Evolutionary conservation across 2,329 filamentous ascomycete species (phyloP), one percentile per base, ranked within the genome.

Genomic region (Beauveria brongniartii): DNA sequence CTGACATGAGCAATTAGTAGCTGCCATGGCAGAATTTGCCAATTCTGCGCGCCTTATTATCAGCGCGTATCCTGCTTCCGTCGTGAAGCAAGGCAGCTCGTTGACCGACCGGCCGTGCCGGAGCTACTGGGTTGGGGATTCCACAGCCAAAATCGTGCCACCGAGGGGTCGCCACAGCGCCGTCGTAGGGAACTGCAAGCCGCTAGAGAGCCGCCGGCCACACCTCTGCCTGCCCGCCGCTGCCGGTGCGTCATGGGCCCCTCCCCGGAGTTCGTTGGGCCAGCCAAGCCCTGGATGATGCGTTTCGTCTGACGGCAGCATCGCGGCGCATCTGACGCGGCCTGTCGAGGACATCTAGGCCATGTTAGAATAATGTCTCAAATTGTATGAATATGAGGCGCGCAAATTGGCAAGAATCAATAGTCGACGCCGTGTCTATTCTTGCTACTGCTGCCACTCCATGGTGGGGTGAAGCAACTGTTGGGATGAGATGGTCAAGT

Each of bases 331-430:
- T 59, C 48, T 59, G 57, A 59, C 57, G 47, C 57, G 41, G 28
- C 43, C 2, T 46, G 14, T 50, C n/a, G 26, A n/a, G 28, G 3
- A 3, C 12, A 30, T 24, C 28, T 26, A 48, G 28, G 18, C 18
- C 37, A 46, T 54, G 57, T 59, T 24, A 59, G 57, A 59, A 59
- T 52, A 54, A 54, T 59, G 57, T 59, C 24, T 59, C 57, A 54
- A 41, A 46, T 9, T 40, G 22, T 50, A 57, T 50, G 10, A 41
- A 10, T 50, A 57, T 50, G 10, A 41, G 18, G 18, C 9, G 10
- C 14, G 10, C 14, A 16, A 40, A 48, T 48, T 28, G 26, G n/a
- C 26, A 30, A n/a, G 41, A 37, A n/a, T 5, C n/a, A 56, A 47
- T 24, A 9, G n/a, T 24, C 14, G 26, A 47, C 10, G 20, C 34